Base-by-base conservation (phyloP, 1,139 yeast genomes). In the Suhomyces maxii region DNA sequence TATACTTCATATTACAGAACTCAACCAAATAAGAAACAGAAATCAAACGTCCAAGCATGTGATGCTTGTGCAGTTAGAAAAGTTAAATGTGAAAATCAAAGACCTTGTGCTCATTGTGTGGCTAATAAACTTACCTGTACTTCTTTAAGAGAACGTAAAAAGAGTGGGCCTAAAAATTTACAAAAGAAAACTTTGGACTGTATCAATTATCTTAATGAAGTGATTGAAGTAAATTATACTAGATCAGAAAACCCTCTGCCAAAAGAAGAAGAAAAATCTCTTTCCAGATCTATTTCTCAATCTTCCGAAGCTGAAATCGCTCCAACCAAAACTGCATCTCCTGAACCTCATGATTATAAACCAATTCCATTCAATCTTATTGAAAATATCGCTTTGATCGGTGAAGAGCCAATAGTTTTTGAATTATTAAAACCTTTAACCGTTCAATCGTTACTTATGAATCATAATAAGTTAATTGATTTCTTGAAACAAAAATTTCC, bases 31-130 rank as follows among this genome's bases (percentile, higher is more conserved):
- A 52, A 50, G 25, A 52, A 53, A 39, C 49, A 54, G 26, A 51
- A 50, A 36, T 41, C 53, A 9, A 53, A 49, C 36, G 53, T 53
- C 12, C 50, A 55, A 12, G 59, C 79, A 6, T 74, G 79, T 52
- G 79, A 74, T 51, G 75, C 73, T 13, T 74, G 79, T 60, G 75
- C 78, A 23, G 61, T 68, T n/a, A 53, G 77, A 31, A 74, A 74
- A 54, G 74, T 73, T 33, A 66, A 67, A 49, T 74, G 79, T 57
- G 77, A 71, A 40, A 60, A 60, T n/a, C 54, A 57, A 36, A 59
- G 76, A 38, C 79, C 79, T 2, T 74, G 79, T 55, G 46, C 57
- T 34, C 77, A 71, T 53, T 74, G 79, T 56, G 60, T 67, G 34
- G 58, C 67, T 41, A 72, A 71, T 53, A 61, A 61, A 40, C 52